These are phyloP conservation scores for Plasmopara muralis DNA, from an alignment of 352 stramenopile genomes.

Conservation along the genomic window DNA sequence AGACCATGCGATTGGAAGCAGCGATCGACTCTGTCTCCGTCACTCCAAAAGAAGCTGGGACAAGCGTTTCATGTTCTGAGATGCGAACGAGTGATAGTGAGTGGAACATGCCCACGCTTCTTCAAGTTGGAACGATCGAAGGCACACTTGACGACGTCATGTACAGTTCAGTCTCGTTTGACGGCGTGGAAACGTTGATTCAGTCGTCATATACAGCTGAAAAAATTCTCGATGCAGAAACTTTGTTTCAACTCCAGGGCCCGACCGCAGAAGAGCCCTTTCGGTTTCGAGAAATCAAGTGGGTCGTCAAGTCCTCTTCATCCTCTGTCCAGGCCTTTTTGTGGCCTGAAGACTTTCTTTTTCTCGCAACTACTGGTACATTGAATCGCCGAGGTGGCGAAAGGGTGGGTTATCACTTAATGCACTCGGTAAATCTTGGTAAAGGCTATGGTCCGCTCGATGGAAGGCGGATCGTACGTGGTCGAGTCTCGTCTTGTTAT, in stretches of 20 bases:
- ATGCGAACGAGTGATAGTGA: slow-evolving; percentile 12
- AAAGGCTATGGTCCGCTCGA: slow-evolving; percentile 24
- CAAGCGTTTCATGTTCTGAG: slow-evolving; percentile 11
- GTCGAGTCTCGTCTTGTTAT: slow-evolving; percentile 37
- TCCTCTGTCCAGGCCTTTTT: slow-evolving; percentile 28
- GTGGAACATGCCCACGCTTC: slow-evolving; percentile 30
- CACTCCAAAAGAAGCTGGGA: slow-evolving; percentile 16
- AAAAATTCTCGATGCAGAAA: slow-evolving; percentile 32
- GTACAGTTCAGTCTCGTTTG: slow-evolving; percentile 29
- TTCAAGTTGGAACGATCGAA: slow-evolving; percentile 35
- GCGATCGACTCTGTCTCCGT: slow-evolving; percentile 17
- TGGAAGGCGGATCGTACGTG: slow-evolving; percentile 28
- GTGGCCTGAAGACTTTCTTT: slow-evolving; percentile 39
- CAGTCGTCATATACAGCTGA: slow-evolving; percentile 26
- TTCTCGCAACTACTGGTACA: slow-evolving; percentile 41
- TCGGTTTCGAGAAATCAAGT: slow-evolving; percentile 38
- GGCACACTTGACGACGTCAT: slow-evolving; percentile 46
- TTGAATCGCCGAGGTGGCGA: slow-evolving; percentile 33
- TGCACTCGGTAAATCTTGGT: slow-evolving; percentile 39
- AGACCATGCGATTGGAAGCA: slow-evolving; percentile 13
- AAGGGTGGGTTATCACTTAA: slow-evolving; percentile 49
- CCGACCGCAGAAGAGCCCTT: slow-evolving; percentile 38
- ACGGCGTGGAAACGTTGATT: slow-evolving; percentile 23
- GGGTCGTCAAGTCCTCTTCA: slow-evolving; percentile 27
- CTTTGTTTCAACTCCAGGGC: slow-evolving; percentile 28